Base-by-base conservation (phyloP, 2,329 filamentous ascomycete species). In the Colletotrichum orbiculare region DNA sequence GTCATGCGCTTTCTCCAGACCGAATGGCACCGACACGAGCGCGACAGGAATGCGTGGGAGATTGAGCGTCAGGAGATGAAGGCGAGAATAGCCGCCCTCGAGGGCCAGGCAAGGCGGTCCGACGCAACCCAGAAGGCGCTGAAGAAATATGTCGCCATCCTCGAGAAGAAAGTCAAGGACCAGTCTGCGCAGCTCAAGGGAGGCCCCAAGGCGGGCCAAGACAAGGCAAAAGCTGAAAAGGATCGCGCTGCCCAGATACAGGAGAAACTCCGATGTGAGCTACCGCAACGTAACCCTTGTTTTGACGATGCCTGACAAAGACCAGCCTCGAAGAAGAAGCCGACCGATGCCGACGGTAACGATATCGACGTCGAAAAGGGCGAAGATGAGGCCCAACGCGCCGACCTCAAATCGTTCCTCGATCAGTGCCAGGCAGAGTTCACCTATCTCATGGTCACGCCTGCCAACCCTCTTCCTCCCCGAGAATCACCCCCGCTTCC, bases 61-160 rank as follows among this genome's bases (percentile, higher is more conserved):
- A 99, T 99, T 76, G 96, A 99, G 80, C 91, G 94, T 75, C 96
- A 97, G 73, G 96, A 99, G 82, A 98, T 99, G 96, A 97, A 97
- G 83, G 94, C 93, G 71, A 90, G 96, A 74, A 97, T 99, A 81
- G 95, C 95, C 55, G 91, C 92, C 73, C 87, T 98, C 69, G 96
- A 99, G 79, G 96, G 96, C 59, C 93, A 97, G 71, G 88, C 91
- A 38, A 87, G 94, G 69, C 93, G 95, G 70, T 91, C 92, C 54
- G 96, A 97, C 78, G 91, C 92, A 67, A 88, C 94, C 63, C 94
- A 97, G 73, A 94, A 94, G 78, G 93, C 94, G 39, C 81, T 97
- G 59, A 94, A 93, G 76, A 94, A 94, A 81, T 96, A 97, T 74
- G 91, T 98, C 64, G 85, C 89, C 59, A 93, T 98, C 79, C 85